Base-by-base conservation (phyloP, 768 basidiomycete genomes). In the Candolleomyces eurysporus region DNA sequence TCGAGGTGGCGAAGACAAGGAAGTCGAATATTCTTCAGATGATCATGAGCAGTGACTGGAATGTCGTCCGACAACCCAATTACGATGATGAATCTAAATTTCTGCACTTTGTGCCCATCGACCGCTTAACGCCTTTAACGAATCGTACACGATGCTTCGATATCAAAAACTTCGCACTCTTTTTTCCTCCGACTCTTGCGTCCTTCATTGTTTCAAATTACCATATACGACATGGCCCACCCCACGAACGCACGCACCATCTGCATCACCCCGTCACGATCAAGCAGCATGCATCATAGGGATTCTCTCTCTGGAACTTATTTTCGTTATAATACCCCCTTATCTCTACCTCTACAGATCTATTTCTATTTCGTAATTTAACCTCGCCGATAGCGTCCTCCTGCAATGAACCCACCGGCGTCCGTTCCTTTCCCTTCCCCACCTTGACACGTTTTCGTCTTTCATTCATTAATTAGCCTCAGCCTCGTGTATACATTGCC, bases 131-230 rank as follows among this genome's bases (percentile, higher is more conserved):
- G 54, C 54, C 54, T 56, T 39, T 56, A 65, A 68, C 66, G 59
- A 66, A 66, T 56, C 40, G 54, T 56, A 66, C 69, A 72, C 67
- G 69, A 65, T 68, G 62, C 64, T 65, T 60, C 61, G 60, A 63
- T 67, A 68, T 66, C 67, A 68, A 67, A 65, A 68, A 54, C 64
- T 67, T 65, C 64, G 36, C 68, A 61, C 66, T 69, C 70, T 71
- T 68, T 57, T 57, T 64, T 64, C 69, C 61, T 68, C 65, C 62
- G 64, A 66, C 68, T 65, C 67, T 65, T 65, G 63, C 59, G 50
- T 57, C 56, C 64, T 58, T 63, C 52, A 53, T 68, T 66, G 69
- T 71, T 71, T 70, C 68, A 69, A 66, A 64, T 65, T 71, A 61
- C 69, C 71, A 68, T 56, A 56, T 42, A 19, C 54, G 54, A 56